Evolutionary conservation across 352 stramenopile species (phyloP), one percentile per base, ranked within the genome.

Genomic region (Globisporangium nodosum): DNA sequence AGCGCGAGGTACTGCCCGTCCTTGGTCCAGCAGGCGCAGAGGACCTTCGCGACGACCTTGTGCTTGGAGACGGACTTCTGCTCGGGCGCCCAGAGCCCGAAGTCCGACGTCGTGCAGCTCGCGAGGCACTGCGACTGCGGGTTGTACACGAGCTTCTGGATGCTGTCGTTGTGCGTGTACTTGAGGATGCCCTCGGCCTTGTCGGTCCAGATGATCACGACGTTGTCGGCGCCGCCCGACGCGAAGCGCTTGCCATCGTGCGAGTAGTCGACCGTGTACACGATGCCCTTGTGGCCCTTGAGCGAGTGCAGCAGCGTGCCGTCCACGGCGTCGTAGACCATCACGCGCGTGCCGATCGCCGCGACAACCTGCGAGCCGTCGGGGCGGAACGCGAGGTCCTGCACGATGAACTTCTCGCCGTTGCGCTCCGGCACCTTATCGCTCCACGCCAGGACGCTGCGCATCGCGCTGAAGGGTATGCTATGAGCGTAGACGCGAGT

Each of bases 161-260:
- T 96, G 18, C 78, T 89, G 61, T 97, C 90, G 64, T 96, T 96
- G 84, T 98, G 95, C 39, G 87, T 97, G 75, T 98, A 98, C 78
- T 98, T 98, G 61, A 98, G 82, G 50, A 98, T 90, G 12, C 91
- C 92, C 57, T 98, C 88, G 46, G 87, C 92, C 56, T 97, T 97
- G 63, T 88, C 78, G 27, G 85, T 98, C 95, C 95, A 98, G 65
- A 98, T 98, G 59, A 98, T 98, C n/a, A 98, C 93, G 39, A 92
- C 90, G 61, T 97, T 97, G 74, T 98, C 95, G 0, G 91, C 88
- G 13, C 93, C 94, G 37, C 94, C 93, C 0, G 87, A 97, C 11
- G 90, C 88, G 56, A 98, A 98, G 6, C 87, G 85, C 60, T 95
- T 96, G 53, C 93, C 93, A 57, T 98, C 91, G 48, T 88, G 76